Evolutionary conservation across 2,329 filamentous ascomycete genomes (phyloP).

Genomic region (Colletotrichum sansevieriae): DNA sequence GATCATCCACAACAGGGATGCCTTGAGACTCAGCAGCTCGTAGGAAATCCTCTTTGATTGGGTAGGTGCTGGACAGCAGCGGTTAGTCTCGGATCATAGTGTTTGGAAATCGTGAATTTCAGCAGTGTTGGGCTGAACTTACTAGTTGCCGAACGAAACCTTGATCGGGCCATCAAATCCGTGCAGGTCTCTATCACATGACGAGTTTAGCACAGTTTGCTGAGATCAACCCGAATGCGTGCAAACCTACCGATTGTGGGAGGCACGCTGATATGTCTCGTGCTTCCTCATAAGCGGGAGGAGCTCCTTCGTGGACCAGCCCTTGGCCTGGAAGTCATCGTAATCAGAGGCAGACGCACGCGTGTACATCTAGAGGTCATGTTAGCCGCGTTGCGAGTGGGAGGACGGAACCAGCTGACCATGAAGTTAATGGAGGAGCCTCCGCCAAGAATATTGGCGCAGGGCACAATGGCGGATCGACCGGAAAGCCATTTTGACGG

Average conservation of each 20-base stretch:
- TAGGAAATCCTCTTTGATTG: slow-evolving; percentile 85
- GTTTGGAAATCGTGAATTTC: background rate
- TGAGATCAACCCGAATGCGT: slow-evolving; percentile 4
- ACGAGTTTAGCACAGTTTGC: background rate
- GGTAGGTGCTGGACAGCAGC: slow-evolving; percentile 68
- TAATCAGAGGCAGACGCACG: slow-evolving; percentile 79
- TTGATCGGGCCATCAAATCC: slow-evolving; percentile 86
- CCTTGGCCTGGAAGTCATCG: slow-evolving; percentile 83
- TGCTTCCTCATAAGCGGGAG: slow-evolving; percentile 84
- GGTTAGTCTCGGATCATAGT: slow-evolving; percentile 14
- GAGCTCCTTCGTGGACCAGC: slow-evolving; percentile 83
- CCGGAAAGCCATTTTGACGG: slow-evolving; percentile 80
- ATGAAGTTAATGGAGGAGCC: slow-evolving; percentile 84
- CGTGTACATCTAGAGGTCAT: slow-evolving; percentile 73
- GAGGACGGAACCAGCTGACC: slow-evolving; percentile 55
- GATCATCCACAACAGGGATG: slow-evolving; percentile 80
- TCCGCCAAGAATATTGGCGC: slow-evolving; percentile 78
- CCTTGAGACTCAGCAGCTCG: slow-evolving; percentile 79
- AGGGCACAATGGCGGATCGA: slow-evolving; percentile 79
- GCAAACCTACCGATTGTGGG: slow-evolving; percentile 64
- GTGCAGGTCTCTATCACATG: slow-evolving; percentile 69
- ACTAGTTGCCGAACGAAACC: slow-evolving; percentile 83
- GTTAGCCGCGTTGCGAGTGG: slow-evolving; percentile 40
- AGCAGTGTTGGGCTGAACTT: slow-evolving; percentile 26
- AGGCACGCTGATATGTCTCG: slow-evolving; percentile 79